These are phyloP conservation scores for Cryphonectria naterciae DNA, from an alignment of 2,329 filamentous ascomycete species.

Conservation along the genomic window DNA sequence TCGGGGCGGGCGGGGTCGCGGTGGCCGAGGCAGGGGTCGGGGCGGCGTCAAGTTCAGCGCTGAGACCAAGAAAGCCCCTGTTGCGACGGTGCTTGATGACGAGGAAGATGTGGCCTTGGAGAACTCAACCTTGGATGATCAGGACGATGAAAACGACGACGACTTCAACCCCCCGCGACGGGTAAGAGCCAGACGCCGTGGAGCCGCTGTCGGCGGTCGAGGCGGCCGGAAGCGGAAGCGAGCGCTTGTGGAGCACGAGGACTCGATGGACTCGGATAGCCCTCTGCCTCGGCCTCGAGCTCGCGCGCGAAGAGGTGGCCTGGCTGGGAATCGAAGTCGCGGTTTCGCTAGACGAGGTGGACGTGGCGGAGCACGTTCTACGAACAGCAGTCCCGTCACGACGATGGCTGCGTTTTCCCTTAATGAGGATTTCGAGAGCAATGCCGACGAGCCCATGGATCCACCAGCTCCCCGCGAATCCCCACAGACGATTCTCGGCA, in stretches of 20 bases:
- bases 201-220: conserved; percentile 15
- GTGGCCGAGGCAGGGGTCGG: conserved; percentile 26
- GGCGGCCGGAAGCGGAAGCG: conserved; percentile 29
- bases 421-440: conserved; percentile 21
- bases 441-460: background rate
- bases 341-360: conserved; percentile 20
- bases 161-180: conserved; percentile 27
- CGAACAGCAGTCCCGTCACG: conserved; percentile 14
- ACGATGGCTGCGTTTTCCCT: conserved; percentile 24
- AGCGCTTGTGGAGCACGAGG: background rate
- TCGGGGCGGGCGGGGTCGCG: conserved; percentile 25
- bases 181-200: conserved; percentile 18
- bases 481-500: conserved; percentile 26
- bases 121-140: conserved; percentile 26
- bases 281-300: conserved; percentile 16
- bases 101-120: conserved; percentile 18
- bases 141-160: conserved; percentile 32
- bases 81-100: conserved; percentile 11
- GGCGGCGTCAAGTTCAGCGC: conserved; percentile 24
- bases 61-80: conserved; percentile 27
- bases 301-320: conserved; percentile 16
- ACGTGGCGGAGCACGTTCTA: conserved; percentile 19
- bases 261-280: conserved; percentile 20
- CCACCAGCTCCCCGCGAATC: background rate
- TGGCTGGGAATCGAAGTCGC: conserved; percentile 15